Evolutionary conservation across 352 stramenopile genomes (phyloP).

Genomic region (Phytophthora ohioensis): DNA sequence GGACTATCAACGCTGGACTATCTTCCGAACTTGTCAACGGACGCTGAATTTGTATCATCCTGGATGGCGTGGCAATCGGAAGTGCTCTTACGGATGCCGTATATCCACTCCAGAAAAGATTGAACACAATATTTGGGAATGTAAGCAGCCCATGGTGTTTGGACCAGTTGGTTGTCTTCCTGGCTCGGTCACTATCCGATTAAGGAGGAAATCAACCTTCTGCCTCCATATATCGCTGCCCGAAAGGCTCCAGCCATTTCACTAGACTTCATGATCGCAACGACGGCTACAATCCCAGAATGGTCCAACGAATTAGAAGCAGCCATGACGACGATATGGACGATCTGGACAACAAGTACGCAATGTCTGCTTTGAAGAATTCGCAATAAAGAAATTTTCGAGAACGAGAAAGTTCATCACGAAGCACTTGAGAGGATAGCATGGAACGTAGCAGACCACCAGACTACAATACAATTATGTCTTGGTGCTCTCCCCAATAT

Average conservation of each 20-base stretch:
- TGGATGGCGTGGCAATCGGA: background rate
- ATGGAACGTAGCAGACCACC: no score
- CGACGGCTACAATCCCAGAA: background rate
- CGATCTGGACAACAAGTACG: slow-evolving; percentile 6
- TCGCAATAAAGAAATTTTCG: slow-evolving; percentile 4
- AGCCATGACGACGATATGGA: slow-evolving; percentile 1
- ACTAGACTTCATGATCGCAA: background rate
- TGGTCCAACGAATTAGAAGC: background rate
- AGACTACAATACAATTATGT: no score
- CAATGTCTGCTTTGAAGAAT: slow-evolving; percentile 3
- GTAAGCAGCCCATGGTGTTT: background rate
- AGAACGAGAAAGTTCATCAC: background rate
- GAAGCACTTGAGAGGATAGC: no score
- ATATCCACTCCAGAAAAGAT: background rate
- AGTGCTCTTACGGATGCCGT: background rate
- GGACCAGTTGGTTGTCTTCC: background rate
- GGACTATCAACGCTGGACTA: background rate
- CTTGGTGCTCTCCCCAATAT: no score
- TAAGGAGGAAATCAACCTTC: background rate
- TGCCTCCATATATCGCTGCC: background rate
- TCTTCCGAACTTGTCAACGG: background rate
- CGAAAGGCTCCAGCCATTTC: background rate
- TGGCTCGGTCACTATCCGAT: background rate
- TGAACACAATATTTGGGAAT: background rate
- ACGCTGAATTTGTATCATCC: background rate